Percentiles rank a stretch among this genome's conserved stretches.
phyloP scores from a whole-genome alignment of 2,329 filamentous ascomycete species.

The Madurella fahalii region DNA sequence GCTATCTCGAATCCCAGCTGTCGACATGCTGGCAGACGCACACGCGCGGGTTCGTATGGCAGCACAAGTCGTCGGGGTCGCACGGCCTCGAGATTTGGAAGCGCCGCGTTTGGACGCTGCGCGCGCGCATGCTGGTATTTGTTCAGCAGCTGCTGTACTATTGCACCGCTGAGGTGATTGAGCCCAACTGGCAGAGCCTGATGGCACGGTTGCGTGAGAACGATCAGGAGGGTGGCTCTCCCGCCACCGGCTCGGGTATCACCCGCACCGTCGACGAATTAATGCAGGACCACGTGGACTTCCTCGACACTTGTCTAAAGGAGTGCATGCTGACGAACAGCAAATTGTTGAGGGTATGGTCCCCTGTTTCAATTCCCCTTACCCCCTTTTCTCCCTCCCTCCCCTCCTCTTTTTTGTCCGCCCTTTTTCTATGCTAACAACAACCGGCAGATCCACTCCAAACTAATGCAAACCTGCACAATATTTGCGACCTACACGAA shows the following conservation, averaged over 20 bases:
- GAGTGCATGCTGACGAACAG: slow-evolving; percentile 99
- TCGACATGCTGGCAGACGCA: slow-evolving; percentile 89
- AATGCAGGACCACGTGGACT: slow-evolving; percentile 99
- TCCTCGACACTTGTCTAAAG: slow-evolving; percentile 94
- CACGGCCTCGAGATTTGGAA: slow-evolving; percentile 85
- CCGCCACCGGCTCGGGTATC: slow-evolving; percentile 28
- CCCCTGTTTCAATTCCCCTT: neutral
- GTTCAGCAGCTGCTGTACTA: slow-evolving; percentile 96
- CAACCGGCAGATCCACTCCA: slow-evolving; percentile 76
- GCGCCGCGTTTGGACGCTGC: slow-evolving; percentile 81
- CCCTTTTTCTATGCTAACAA: slow-evolving; percentile 21
- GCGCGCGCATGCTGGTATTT: slow-evolving; percentile 93
- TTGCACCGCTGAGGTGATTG: slow-evolving; percentile 93
- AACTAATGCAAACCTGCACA: slow-evolving; percentile 92
- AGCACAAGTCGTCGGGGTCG: slow-evolving; percentile 64
- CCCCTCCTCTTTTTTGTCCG: neutral
- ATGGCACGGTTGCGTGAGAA: slow-evolving; percentile 70
- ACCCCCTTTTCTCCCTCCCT: neutral
- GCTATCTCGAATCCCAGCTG: slow-evolving; percentile 83
- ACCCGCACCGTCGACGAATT: slow-evolving; percentile 86
- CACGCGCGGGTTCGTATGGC: slow-evolving; percentile 76
- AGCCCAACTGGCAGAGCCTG: slow-evolving; percentile 92
- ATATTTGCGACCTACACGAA: slow-evolving; percentile 90
- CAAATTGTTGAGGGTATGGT: slow-evolving; percentile 77
- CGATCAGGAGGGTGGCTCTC: slow-evolving; percentile 17